These are phyloP conservation scores for Zea luxurians DNA, from an alignment of 176 grass and related monocot species.

Conservation along the genomic window DNA sequence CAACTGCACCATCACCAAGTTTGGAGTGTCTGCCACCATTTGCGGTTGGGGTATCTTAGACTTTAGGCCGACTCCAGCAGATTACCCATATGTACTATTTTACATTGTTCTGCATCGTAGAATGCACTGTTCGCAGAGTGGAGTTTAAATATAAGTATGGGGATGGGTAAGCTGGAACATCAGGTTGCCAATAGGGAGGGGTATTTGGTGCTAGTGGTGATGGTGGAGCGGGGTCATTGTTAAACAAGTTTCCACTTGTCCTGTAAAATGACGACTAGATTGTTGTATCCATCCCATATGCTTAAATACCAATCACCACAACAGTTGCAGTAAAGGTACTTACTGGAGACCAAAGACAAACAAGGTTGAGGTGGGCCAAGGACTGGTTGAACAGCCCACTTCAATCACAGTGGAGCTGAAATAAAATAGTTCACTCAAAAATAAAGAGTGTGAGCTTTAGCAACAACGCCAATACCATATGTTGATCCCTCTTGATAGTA, in stretches of 20 bases:
- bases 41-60: slow-evolving; percentile 8
- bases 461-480: too few species aligned
- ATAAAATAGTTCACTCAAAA: too few species aligned
- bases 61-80: too few species aligned
- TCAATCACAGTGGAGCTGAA: too few species aligned
- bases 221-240: slow-evolving; percentile 59
- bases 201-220: slow-evolving; percentile 8
- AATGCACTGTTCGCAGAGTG: too few species aligned
- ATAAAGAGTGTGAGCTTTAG: too few species aligned
- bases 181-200: slow-evolving; percentile 28
- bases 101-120: too few species aligned
- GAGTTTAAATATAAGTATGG: too few species aligned
- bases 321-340: slow-evolving; percentile 39
- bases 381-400: too few species aligned
- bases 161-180: slow-evolving; percentile 27
- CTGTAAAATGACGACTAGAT: slow-evolving; percentile 46
- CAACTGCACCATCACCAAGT: slow-evolving; percentile 64
- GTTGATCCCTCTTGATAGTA: too few species aligned
- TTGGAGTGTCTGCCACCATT: slow-evolving; percentile 49
- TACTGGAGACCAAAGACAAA: slow-evolving; percentile 41
- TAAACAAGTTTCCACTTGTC: slow-evolving; percentile 73
- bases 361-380: too few species aligned
- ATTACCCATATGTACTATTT: too few species aligned
- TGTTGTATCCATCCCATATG: slow-evolving; percentile 28
- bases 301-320: neutral